phyloP scores from a whole-genome alignment of 768 basidiomycete species.

The Zangia roseola region DNA sequence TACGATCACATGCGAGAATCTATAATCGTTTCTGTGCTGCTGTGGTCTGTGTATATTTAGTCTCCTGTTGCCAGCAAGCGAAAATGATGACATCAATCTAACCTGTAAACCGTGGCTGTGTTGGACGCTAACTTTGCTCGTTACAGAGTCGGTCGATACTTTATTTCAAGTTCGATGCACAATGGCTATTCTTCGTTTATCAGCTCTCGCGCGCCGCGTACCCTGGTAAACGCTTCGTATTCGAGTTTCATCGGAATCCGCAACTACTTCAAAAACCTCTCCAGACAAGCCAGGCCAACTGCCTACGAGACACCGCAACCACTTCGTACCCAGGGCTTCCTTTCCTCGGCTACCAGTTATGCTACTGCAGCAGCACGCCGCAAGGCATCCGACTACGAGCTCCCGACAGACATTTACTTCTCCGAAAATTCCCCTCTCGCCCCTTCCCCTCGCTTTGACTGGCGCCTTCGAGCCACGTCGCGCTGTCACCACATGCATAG shows the following conservation, averaged over 20 bases:
- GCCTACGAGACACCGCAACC: background rate
- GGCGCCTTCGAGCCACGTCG: conserved; percentile 57
- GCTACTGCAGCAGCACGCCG: conserved; percentile 7
- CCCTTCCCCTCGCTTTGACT: conserved; percentile 50
- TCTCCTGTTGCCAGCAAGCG: too few species aligned
- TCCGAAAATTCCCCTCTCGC: conserved; percentile 29
- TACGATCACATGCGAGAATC: too few species aligned
- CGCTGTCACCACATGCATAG: conserved; percentile 26
- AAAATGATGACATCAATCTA: too few species aligned
- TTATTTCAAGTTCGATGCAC: conserved; percentile 11
- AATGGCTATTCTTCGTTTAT: conserved; percentile 8
- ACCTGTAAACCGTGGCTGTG: conserved; percentile 16
- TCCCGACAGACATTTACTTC: conserved; percentile 30
- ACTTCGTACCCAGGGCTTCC: conserved; percentile 10
- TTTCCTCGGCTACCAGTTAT: conserved; percentile 8
- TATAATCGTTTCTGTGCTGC: too few species aligned
- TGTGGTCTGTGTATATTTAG: too few species aligned
- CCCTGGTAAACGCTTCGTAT: conserved; percentile 5
- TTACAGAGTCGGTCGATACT: background rate
- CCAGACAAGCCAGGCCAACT: background rate
- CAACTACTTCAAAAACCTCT: conserved; percentile 26
- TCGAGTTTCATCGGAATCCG: conserved; percentile 33
- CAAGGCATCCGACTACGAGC: conserved; percentile 18
- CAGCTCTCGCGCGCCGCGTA: background rate
- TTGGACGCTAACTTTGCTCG: background rate